These are phyloP conservation scores for grape (Vitis vinifera) DNA, from an alignment of 164 flowering plant genomes.

Conservation along the genomic window ASM3070453v1 NC_081813.1:9469001-9469500, in stretches of 20 bases:
- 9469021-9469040: too few species aligned
- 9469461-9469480: too few species aligned
- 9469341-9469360: conserved; percentile 88
- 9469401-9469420: conserved; percentile 70
- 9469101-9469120: conserved; percentile 54
- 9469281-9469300: conserved; percentile 75
- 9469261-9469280: conserved; percentile 61
- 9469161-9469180: conserved; percentile 81
- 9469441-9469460: too few species aligned
- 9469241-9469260: conserved; percentile 72
- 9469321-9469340: conserved; percentile 68
- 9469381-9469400: conserved; percentile 75
- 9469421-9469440: too few species aligned
- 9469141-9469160: conserved; percentile 71
- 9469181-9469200: conserved; percentile 82
- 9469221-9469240: conserved; percentile 69
- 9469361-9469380: conserved; percentile 88
- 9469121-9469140: conserved; percentile 80
- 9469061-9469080: too few species aligned
- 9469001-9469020: too few species aligned
- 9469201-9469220: conserved; percentile 57
- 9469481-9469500: too few species aligned
- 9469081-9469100: too few species aligned
- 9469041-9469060: too few species aligned
- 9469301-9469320: conserved; percentile 67